Evolutionary conservation across 305 asterid genomes (phyloP), one percentile per base, ranked within the genome.

Genomic region (Euphrasia arctica): DNA sequence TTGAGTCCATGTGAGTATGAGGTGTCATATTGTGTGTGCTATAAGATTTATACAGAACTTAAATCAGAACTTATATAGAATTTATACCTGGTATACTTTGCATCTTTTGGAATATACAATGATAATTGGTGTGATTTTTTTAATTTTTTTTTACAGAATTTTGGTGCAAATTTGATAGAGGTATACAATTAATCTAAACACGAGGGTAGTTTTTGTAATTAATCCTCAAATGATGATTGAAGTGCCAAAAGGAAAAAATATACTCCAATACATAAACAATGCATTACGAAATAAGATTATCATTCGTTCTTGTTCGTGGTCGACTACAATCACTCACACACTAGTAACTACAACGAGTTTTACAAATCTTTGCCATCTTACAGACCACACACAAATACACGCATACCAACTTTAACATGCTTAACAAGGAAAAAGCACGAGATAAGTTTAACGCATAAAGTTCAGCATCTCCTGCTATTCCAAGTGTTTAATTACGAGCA

Each of bases 401-500:
- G 67, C 70, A 67, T 69, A 56, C 65, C 67, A 60, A 63, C 69
- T 68, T 60, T 25, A 47, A 54, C 70, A 75, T 11, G 54, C 52
- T 45, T 63, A 50, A 68, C 32, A 54, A 70, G 65, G 56, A 62
- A 58, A 59, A 59, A 54, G 29, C 71, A 60, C 65, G 68, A 71
- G 12, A 61, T 49, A 39, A 60, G 55, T 54, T 63, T 60, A 77
- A 74, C 27, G 55, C 57, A 9, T 54, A 9, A 74, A 52, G 51
- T 77, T 62, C 64, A 13, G 56, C 63, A 56, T 66, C 63, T 4
- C 31, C 32, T 39, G 18, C 43, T 39, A 7, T 39, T 39, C 56
- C 51, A 39, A n/a, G 9, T 56, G 56, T 64, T 74, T 41, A 50
- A 59, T 74, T 74, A 89, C n/a, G 77, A 73, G 77, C 98, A 92